Percentiles rank a stretch among this genome's conserved stretches.
These are phyloP conservation scores for Starmerella vitae DNA, from an alignment of 805 yeast genomes.

Conservation along the genomic window DNA sequence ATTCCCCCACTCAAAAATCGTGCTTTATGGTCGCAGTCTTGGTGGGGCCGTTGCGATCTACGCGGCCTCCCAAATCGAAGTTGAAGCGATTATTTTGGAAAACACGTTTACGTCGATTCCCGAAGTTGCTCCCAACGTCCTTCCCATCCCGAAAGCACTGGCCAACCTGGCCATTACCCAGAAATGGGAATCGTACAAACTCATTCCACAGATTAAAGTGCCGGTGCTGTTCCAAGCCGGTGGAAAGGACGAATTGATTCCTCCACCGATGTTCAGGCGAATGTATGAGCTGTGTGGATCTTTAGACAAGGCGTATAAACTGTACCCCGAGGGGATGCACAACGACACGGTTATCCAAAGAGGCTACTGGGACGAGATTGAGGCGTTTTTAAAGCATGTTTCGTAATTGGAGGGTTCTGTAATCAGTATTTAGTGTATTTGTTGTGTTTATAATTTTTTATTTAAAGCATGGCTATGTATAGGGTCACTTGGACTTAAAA, in stretches of 20 bases:
- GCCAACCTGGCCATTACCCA: slow-evolving; percentile 54
- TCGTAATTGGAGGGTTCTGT: no score
- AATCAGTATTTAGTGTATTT: no score
- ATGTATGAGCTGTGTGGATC: slow-evolving; percentile 43
- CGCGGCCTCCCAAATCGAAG: slow-evolving; percentile 45
- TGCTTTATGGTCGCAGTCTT: slow-evolving; percentile 75
- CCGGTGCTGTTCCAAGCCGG: slow-evolving; percentile 68
- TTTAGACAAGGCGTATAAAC: slow-evolving; percentile 38
- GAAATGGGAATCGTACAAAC: slow-evolving; percentile 63
- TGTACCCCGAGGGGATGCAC: slow-evolving; percentile 53
- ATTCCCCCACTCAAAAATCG: slow-evolving; percentile 39
- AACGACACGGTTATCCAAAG: slow-evolving; percentile 70
- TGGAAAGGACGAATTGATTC: slow-evolving; percentile 74
- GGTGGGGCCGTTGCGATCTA: slow-evolving; percentile 94
- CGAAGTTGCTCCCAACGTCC: slow-evolving; percentile 38
- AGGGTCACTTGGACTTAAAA: no score
- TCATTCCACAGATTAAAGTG: slow-evolving; percentile 38
- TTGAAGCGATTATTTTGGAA: slow-evolving; percentile 62
- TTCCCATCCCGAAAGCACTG: slow-evolving; percentile 26
- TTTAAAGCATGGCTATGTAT: no score
- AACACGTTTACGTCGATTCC: slow-evolving; percentile 72
- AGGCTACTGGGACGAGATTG: slow-evolving; percentile 62
- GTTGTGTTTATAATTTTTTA: no score
- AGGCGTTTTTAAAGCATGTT: slow-evolving; percentile 35
- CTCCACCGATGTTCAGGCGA: slow-evolving; percentile 64